A percentile compares a stretch with the other conserved stretches of the same genome.
Conservation (phyloP, 441 rosid species). For the Erodium moschatum region DNA sequence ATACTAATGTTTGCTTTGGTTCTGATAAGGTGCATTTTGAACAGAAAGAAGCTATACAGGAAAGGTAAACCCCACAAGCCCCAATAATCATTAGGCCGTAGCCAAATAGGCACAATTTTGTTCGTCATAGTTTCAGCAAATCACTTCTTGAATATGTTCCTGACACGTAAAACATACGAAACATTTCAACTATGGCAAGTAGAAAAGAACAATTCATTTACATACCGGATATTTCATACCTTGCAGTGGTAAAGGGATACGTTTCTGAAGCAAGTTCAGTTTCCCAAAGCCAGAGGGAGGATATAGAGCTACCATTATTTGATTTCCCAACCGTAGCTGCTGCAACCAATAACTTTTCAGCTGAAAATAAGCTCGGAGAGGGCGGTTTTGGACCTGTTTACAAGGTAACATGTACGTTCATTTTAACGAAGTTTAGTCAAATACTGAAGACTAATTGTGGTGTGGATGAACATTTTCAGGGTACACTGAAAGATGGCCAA, state of each 20-base stretch:
- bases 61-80: background rate
- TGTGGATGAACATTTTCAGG: conserved; percentile 12
- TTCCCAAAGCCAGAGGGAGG: conserved; percentile 15
- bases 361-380: conserved; percentile 33
- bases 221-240: background rate
- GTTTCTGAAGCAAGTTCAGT: background rate
- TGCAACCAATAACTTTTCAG: conserved; percentile 31
- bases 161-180: too few species aligned
- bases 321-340: conserved; percentile 22
- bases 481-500: conserved; percentile 22
- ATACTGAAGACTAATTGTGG: too few species aligned
- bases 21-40: background rate
- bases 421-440: too few species aligned
- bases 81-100: too few species aligned
- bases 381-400: too few species aligned
- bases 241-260: background rate
- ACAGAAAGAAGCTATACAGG: background rate
- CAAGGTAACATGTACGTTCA: conserved; percentile 17
- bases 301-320: conserved; percentile 29
- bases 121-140: too few species aligned
- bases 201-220: too few species aligned
- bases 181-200: too few species aligned
- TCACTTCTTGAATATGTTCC: too few species aligned
- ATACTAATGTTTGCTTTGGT: background rate
- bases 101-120: too few species aligned